phyloP scores from a whole-genome alignment of 1,284 basidiomycete genomes.

The Rhodotorula sp. region DNA sequence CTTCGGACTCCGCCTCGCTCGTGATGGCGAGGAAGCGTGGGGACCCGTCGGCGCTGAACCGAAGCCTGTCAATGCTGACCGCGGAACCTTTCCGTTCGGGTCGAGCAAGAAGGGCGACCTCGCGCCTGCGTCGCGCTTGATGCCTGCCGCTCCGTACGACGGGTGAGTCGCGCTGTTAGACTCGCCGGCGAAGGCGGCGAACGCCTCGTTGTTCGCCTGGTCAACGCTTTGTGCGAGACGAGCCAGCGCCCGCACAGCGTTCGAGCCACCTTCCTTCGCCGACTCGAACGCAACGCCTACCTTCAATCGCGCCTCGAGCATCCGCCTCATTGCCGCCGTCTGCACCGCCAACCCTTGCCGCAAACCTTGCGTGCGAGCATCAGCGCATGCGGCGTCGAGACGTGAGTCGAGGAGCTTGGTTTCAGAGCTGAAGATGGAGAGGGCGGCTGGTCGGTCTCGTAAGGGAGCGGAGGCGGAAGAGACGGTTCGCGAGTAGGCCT shows the following conservation, averaged over 20 bases:
- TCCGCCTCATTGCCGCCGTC: constrained; percentile 19
- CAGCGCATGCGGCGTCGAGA: constrained; percentile 9
- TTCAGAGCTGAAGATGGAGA: constrained; percentile 25
- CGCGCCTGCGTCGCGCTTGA: constrained; percentile 28
- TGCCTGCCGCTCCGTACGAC: neutral
- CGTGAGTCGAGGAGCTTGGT: constrained; percentile 17
- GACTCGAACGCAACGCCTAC: constrained; percentile 17
- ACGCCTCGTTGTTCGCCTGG: constrained; percentile 17
- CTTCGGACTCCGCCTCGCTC: constrained; percentile 8
- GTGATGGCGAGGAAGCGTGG: constrained; percentile 8
- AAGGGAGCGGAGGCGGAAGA: constrained; percentile 4
- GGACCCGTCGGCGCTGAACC: constrained; percentile 29
- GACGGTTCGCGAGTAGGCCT: constrained; percentile 16
- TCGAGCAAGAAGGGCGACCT: constrained; percentile 31
- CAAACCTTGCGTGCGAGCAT: constrained; percentile 19
- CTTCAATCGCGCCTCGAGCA: constrained; percentile 27
- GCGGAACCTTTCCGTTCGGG: constrained; percentile 21
- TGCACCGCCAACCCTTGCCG: constrained; percentile 10
- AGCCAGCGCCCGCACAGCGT: constrained; percentile 9
- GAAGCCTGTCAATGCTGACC: constrained; percentile 7
- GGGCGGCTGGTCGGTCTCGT: constrained; percentile 19
- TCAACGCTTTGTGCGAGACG: constrained; percentile 24
- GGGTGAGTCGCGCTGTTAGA: neutral
- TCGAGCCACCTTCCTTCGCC: constrained; percentile 8
- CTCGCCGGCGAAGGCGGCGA: constrained; percentile 14